Base-by-base conservation (phyloP, 352 stramenopile genomes). In the Phytophthora cryptogea region DNA sequence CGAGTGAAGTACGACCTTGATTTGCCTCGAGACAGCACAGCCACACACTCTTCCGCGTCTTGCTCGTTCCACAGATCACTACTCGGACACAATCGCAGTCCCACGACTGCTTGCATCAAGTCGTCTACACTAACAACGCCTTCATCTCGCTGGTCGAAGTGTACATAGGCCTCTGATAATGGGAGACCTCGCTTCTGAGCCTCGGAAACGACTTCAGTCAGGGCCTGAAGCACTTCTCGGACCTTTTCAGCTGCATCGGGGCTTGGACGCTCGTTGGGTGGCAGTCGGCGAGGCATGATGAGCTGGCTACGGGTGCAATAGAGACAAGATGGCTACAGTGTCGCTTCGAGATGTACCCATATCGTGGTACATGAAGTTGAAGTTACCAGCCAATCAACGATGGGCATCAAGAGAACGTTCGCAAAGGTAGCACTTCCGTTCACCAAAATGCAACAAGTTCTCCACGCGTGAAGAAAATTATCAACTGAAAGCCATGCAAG, bases 1-100 rank as follows among this genome's bases (percentile, higher is more conserved):
- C 66, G 59, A 0, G 72, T 79, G 59, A 86, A 90, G 52, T 83
- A 86, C 0, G 41, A 49, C 28, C 78, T 71, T 28, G 78, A 88
- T 4, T 67, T 70, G 2, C 64, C 59, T 8, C 28, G 27, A 42
- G 72, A 79, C 36, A 90, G 59, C 28, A 39, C 31, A 16, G 58
- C 35, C 14, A 90, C 56, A 44, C 76, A 88, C 9, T 80, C 58
- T 31, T 86, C 70, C 0, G 66, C 70, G 39, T 90, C 81, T 1
- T 59, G 54, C 27, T 88, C 74, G 32, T 60, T 57, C 70, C 72
- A 87, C 1, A 79, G 42, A 30, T 48, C 47, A 16, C 13, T 54
- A 11, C 26, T 68, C 5, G 54, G 53, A 52, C 55, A 63, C 30
- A 76, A 16, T 6, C 54, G 48, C 23, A 89, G 57, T 35, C 88